Evolutionary conservation across 495 filamentous ascomycete genomes (phyloP), one percentile per base, ranked within the genome.

Genomic region (Penicillium dipodomyicola): DNA sequence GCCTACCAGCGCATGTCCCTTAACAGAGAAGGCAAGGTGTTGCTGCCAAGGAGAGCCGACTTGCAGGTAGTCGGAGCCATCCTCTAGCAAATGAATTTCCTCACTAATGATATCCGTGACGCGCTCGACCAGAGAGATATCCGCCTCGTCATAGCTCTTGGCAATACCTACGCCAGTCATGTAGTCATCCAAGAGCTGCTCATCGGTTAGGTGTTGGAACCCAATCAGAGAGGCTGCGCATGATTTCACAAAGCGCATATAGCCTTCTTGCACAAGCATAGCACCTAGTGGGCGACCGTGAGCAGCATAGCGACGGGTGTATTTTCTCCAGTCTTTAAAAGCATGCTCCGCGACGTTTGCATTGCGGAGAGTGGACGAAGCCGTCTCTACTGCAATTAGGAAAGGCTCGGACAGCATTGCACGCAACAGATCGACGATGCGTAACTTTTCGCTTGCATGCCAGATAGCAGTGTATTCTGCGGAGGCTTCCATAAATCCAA

Each of bases 1-100:
- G 39, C 87, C 88, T 22, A 87, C 82, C n/a, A 97, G 67, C 10
- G 89, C 87, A 54, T 85, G 82, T 0, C 87, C 86, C 71, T 96
- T 97, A 37, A 92, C 87, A 2, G 90, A 83, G 65, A 89, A 91
- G 14, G 92, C 90, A 45, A 97, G 80, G 32, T 78, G 83, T 73
- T 97, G 94, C 65, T 96, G 92, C 74, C 87, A 95, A 20, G 88
- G 84, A 0, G 91, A 91, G 41, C 88, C 84, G 22, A 96, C 82
- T 56, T 88, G 87, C 35, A 96, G 76, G 64, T 95, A 96, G 70
- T 97, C 93, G 2, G 90, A 85, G 39, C 87, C 88, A 43, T 91
- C 90, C 64, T 96, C 92, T n/a, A 97, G 77, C 42, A 91, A 80
- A 57, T 83, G 82, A 77, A 97, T 90, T 64, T 91, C 85, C 50